These are phyloP conservation scores for Verbascum thapsus DNA, from an alignment of 257 asterid species.

Conservation along the genomic window DNA sequence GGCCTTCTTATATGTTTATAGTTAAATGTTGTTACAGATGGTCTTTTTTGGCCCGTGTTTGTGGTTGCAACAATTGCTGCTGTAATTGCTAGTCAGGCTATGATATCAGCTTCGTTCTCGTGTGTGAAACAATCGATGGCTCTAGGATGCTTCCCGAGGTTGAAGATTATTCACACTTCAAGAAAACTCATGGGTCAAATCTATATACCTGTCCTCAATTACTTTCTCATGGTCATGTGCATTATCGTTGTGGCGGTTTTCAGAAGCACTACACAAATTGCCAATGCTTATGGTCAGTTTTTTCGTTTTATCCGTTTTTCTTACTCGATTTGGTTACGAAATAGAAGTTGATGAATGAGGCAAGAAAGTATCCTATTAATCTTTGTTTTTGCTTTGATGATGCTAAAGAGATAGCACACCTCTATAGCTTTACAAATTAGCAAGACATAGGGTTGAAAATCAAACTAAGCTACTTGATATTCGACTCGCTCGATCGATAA, in stretches of 20 bases:
- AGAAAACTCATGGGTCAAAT: slow-evolving; percentile 90
- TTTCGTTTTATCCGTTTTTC: not conserved
- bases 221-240: slow-evolving; percentile 95
- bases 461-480: no score
- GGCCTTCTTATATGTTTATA: no score
- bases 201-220: slow-evolving; percentile 87
- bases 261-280: slow-evolving; percentile 81
- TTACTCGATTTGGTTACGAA: no score
- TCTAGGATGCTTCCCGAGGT: slow-evolving; percentile 94
- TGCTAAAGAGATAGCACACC: no score
- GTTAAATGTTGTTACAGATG: slow-evolving; percentile 45
- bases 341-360: not conserved
- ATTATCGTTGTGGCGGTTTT: slow-evolving; percentile 82
- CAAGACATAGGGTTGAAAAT: no score
- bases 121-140: slow-evolving; percentile 97
- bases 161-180: slow-evolving; percentile 91
- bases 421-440: no score
- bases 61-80: slow-evolving; percentile 89
- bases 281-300: slow-evolving; percentile 87
- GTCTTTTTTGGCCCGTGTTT: slow-evolving; percentile 90
- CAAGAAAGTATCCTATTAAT: not conserved
- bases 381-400: no score
- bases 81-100: slow-evolving; percentile 94
- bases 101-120: slow-evolving; percentile 97
- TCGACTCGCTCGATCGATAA: no score